These are phyloP conservation scores for Oxalis stricta DNA, from an alignment of 441 rosid genomes.

Conservation along the genomic window DNA sequence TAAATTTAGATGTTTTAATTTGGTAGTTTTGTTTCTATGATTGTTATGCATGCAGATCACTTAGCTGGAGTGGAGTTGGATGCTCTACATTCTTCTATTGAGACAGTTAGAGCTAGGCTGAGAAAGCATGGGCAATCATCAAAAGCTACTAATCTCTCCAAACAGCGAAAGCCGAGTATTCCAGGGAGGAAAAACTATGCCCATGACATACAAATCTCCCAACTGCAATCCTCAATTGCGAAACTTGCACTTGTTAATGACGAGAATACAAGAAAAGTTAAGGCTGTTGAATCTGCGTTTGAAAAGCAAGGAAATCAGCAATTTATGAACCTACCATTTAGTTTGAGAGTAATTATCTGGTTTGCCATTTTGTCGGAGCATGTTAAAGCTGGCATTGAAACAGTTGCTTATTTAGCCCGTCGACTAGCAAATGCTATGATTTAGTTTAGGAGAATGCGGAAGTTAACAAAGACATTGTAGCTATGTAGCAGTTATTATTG, in stretches of 20 bases:
- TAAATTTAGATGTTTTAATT: not conserved
- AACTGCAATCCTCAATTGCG: conserved; percentile 52
- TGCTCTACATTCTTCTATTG: conserved; percentile 61
- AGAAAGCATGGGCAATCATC: conserved; percentile 33
- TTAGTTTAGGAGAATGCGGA: too few species aligned
- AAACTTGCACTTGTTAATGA: conserved; percentile 67
- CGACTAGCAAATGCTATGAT: too few species aligned
- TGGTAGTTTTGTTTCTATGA: not conserved
- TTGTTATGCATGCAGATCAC: conserved; percentile 36
- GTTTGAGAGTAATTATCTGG: not conserved
- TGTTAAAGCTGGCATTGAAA: too few species aligned
- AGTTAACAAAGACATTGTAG: too few species aligned
- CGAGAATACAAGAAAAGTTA: conserved; percentile 56
- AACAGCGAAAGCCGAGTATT: conserved; percentile 22
- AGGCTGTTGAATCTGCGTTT: conserved; percentile 59
- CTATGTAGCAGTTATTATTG: too few species aligned
- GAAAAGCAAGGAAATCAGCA: conserved; percentile 31
- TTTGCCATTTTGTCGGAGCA: too few species aligned
- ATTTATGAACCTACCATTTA: conserved; percentile 4
- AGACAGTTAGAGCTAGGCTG: conserved; percentile 48
- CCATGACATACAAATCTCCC: conserved; percentile 52
- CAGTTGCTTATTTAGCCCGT: too few species aligned
- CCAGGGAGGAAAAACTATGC: conserved; percentile 16
- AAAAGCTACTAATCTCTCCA: conserved; percentile 15
- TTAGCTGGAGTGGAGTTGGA: conserved; percentile 62